Conservation (phyloP, 2,329 filamentous ascomycete genomes). For the Metarhizium guizhouense region DNA sequence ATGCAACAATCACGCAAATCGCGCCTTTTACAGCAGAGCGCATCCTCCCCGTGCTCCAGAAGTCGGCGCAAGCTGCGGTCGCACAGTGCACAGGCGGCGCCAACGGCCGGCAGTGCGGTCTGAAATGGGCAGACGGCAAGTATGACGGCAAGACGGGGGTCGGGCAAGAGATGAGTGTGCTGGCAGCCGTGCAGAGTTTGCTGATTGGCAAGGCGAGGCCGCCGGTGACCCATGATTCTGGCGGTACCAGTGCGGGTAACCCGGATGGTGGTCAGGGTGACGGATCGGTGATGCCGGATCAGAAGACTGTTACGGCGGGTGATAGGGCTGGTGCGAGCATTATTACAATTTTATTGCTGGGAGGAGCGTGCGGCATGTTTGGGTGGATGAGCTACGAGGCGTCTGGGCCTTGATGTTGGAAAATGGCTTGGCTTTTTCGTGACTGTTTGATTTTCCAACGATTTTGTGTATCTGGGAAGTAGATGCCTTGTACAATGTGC, state of each 20-base stretch:
- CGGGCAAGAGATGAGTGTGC: constrained; percentile 50
- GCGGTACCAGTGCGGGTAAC: constrained; percentile 40
- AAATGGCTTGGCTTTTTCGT: too few relatives aligned
- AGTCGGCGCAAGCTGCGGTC: constrained; percentile 43
- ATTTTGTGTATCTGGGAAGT: too few relatives aligned
- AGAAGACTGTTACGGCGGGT: constrained; percentile 27
- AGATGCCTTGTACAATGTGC: too few relatives aligned
- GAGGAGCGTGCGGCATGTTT: constrained; percentile 28
- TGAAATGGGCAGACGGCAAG: constrained; percentile 38
- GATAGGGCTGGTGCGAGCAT: constrained; percentile 38
- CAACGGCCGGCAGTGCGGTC: constrained; percentile 39
- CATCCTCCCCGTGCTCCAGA: constrained; percentile 41
- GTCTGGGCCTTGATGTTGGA: background rate
- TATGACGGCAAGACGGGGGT: constrained; percentile 47
- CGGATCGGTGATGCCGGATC: constrained; percentile 20
- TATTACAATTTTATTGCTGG: constrained; percentile 34
- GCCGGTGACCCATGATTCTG: constrained; percentile 36
- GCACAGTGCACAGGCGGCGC: constrained; percentile 42
- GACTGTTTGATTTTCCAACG: too few relatives aligned
- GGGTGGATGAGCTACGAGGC: constrained; percentile 33
- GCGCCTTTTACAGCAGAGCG: constrained; percentile 40
- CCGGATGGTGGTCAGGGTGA: constrained; percentile 29
- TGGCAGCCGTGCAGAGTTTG: constrained; percentile 45
- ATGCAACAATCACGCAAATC: constrained; percentile 41
- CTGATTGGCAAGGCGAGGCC: constrained; percentile 31